Percentiles rank a stretch among this genome's conserved stretches.
These are phyloP conservation scores for Ceratocystis papillata DNA, from an alignment of 2,329 filamentous ascomycete genomes.

Conservation along the genomic window DNA sequence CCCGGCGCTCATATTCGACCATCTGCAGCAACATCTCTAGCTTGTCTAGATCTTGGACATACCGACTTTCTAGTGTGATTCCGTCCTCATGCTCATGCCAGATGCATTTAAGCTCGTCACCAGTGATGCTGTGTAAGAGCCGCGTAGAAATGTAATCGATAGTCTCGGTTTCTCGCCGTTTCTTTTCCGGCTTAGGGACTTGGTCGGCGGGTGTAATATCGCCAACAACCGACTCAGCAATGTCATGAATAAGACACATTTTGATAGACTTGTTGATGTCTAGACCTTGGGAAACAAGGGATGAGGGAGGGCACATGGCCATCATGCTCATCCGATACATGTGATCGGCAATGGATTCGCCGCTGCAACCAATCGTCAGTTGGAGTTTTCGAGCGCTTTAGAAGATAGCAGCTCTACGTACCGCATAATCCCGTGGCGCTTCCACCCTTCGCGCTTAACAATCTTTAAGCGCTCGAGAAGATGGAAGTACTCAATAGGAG, in stretches of 20 bases:
- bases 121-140: slow-evolving; percentile 59
- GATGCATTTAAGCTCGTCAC: slow-evolving; percentile 59
- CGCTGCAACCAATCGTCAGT: slow-evolving; percentile 34
- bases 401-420: slow-evolving; percentile 28
- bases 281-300: slow-evolving; percentile 53
- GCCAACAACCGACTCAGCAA: slow-evolving; percentile 93
- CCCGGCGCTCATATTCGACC: slow-evolving; percentile 81
- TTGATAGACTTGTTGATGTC: slow-evolving; percentile 77
- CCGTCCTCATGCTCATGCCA: slow-evolving; percentile 96
- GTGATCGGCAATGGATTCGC: slow-evolving; percentile 92
- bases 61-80: slow-evolving; percentile 69
- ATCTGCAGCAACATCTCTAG: slow-evolving; percentile 91
- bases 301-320: slow-evolving; percentile 75
- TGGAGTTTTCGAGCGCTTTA: not conserved
- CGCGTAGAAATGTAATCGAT: slow-evolving; percentile 84
- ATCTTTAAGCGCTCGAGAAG: slow-evolving; percentile 89
- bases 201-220: slow-evolving; percentile 92
- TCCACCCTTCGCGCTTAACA: slow-evolving; percentile 92
- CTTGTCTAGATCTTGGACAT: slow-evolving; percentile 96
- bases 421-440: slow-evolving; percentile 65
- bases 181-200: slow-evolving; percentile 82
- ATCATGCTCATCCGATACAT: slow-evolving; percentile 99
- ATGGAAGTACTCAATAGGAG: slow-evolving; percentile 83
- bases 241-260: slow-evolving; percentile 95
- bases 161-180: slow-evolving; percentile 68